A percentile compares a stretch with the other conserved stretches of the same genome.
Conservation (phyloP, 169 alveolate genomes). For the Plasmodium relictum region DNA sequence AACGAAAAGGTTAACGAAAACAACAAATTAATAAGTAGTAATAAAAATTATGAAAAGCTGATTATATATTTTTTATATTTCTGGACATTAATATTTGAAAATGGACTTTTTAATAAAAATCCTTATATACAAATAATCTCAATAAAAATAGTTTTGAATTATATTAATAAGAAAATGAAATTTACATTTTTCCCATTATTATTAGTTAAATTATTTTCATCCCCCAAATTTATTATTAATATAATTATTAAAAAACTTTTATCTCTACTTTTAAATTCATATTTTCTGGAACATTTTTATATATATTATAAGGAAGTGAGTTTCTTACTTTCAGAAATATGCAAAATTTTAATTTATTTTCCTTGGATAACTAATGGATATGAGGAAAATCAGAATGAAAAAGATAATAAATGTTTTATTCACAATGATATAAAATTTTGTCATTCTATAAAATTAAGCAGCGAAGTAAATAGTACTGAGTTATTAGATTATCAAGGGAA, state of each 20-base stretch:
- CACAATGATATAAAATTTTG: not conserved
- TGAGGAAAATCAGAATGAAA: slow-evolving; percentile 16
- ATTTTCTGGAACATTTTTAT: slow-evolving; percentile 69
- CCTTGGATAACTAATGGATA: slow-evolving; percentile 77
- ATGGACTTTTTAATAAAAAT: slow-evolving; percentile 56
- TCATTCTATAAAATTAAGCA: not conserved
- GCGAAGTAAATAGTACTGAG: not conserved
- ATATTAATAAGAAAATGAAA: slow-evolving; percentile 48
- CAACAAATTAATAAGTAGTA: not conserved
- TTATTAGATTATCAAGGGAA: not conserved
- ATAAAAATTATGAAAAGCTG: slow-evolving; percentile 19
- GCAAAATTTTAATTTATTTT: slow-evolving; percentile 42
- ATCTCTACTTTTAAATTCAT: slow-evolving; percentile 65
- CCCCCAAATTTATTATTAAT: slow-evolving; percentile 58
- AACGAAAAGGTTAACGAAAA: not conserved
- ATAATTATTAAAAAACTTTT: slow-evolving; percentile 61
- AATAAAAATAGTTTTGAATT: slow-evolving; percentile 43
- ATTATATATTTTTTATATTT: slow-evolving; percentile 65
- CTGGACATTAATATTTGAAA: slow-evolving; percentile 53
- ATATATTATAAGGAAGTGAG: slow-evolving; percentile 65
- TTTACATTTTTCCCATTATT: slow-evolving; percentile 54
- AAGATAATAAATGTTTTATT: not conserved
- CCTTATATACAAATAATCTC: slow-evolving; percentile 74
- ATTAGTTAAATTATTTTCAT: slow-evolving; percentile 39
- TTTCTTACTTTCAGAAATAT: slow-evolving; percentile 27